Percentiles rank a stretch among this genome's conserved stretches.
phyloP scores from a whole-genome alignment of 371 early-diverging fungal genomes.

The Rhizopus arrhizus region DNA sequence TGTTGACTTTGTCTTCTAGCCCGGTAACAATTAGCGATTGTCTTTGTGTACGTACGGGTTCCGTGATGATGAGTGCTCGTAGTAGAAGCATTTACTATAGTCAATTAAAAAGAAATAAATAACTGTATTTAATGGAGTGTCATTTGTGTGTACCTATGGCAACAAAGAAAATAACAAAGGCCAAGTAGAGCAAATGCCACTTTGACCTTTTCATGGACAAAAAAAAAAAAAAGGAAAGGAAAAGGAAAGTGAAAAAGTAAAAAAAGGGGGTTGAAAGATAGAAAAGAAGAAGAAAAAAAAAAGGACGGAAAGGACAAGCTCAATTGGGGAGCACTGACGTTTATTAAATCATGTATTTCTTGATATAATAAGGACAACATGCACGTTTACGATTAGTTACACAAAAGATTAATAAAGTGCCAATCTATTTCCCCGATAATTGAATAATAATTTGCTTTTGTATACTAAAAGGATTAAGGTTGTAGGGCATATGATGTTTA shows the following conservation, averaged over 20 bases:
- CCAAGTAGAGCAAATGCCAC: slow-evolving; percentile 11
- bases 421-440: background rate
- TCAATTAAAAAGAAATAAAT: background rate
- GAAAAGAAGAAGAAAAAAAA: slow-evolving; percentile 3
- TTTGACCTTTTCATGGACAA: slow-evolving; percentile 13
- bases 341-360: background rate
- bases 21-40: slow-evolving; percentile 13
- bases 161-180: background rate
- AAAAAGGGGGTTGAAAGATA: background rate
- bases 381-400: background rate
- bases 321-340: slow-evolving; percentile 3
- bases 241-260: background rate
- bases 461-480: too few relatives aligned
- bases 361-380: background rate
- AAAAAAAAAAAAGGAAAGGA: background rate
- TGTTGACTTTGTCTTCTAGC: slow-evolving; percentile 3
- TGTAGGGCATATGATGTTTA: too few relatives aligned
- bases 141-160: slow-evolving; percentile 1
- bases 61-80: background rate
- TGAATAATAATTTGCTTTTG: too few relatives aligned
- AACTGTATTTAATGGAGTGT: background rate
- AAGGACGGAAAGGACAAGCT: background rate
- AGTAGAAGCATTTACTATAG: slow-evolving; percentile 9
- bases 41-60: slow-evolving; percentile 3
- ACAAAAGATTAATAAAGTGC: background rate